Conservation (phyloP, 2,329 filamentous ascomycete species). For the Sphaerulina vaccinii region DNA sequence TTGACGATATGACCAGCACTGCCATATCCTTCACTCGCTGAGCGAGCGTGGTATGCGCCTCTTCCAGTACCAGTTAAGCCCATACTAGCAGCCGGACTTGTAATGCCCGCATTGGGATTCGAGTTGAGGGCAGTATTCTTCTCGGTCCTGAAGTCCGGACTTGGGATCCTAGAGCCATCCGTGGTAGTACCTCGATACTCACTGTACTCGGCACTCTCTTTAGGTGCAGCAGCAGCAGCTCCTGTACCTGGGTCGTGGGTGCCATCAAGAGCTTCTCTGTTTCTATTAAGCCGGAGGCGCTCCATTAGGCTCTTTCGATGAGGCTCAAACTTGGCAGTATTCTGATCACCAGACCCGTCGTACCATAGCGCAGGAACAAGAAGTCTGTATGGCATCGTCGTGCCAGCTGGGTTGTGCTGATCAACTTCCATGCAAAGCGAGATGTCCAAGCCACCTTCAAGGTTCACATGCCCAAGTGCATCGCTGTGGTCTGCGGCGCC, state of each 20-base stretch:
- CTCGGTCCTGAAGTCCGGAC: constrained; percentile 12
- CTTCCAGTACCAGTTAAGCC: constrained; percentile 22
- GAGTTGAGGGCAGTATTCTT: constrained; percentile 19
- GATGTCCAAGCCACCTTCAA: constrained; percentile 82
- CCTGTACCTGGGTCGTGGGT: neutral
- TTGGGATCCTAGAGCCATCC: constrained; percentile 12
- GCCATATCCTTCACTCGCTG: constrained; percentile 2
- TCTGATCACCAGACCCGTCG: constrained; percentile 32
- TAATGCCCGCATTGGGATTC: constrained; percentile 9
- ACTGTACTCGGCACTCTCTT: constrained; percentile 20
- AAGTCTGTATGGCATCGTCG: constrained; percentile 82
- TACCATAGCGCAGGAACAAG: constrained; percentile 74
- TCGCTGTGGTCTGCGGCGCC: constrained; percentile 54
- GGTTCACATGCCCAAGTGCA: constrained; percentile 60
- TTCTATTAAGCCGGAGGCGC: constrained; percentile 23
- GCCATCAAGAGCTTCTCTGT: constrained; percentile 14
- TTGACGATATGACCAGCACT: constrained; percentile 6
- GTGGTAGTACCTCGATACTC: constrained; percentile 22
- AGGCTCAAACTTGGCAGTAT: constrained; percentile 26
- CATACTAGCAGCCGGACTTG: constrained; percentile 19
- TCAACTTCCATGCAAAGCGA: constrained; percentile 87
- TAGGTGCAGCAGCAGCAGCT: neutral
- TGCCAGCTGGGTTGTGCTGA: constrained; percentile 78
- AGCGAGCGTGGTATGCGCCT: constrained; percentile 11
- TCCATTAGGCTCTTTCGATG: constrained; percentile 26